phyloP scores from a whole-genome alignment of 1,284 basidiomycete genomes.

The Rhodotorula sp. region DNA sequence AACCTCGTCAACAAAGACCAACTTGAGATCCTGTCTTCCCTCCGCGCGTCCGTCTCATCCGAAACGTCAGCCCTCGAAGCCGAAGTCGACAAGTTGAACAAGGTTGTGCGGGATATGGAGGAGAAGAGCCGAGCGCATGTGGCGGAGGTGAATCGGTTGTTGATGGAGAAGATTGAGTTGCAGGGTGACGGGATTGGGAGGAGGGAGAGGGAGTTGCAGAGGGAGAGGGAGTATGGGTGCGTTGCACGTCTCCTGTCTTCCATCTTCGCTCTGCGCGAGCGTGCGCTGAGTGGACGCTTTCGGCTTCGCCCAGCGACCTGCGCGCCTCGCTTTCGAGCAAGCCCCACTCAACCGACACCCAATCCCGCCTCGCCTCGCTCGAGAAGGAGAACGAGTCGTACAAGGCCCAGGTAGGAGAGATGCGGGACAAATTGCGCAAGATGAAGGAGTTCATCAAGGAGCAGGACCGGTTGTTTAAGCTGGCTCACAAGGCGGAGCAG shows the following conservation, averaged over 20 bases:
- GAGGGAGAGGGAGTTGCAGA: conserved; percentile 74
- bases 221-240: conserved; percentile 74
- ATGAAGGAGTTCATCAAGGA: conserved; percentile 75
- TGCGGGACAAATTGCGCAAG: conserved; percentile 66
- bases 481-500: conserved; percentile 60
- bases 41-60: conserved; percentile 83
- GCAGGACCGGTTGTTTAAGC: conserved; percentile 78
- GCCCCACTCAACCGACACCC: conserved; percentile 75
- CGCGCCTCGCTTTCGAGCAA: conserved; percentile 69
- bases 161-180: conserved; percentile 86
- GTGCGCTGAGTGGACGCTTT: background rate
- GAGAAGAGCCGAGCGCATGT: conserved; percentile 90
- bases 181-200: conserved; percentile 83
- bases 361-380: conserved; percentile 67
- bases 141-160: conserved; percentile 60
- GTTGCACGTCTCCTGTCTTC: conserved; percentile 41
- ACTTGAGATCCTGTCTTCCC: conserved; percentile 62
- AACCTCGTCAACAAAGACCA: conserved; percentile 70
- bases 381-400: conserved; percentile 73
- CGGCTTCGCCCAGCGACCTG: conserved; percentile 60
- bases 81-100: conserved; percentile 64
- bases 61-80: conserved; percentile 75
- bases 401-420: conserved; percentile 68
- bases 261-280: background rate
- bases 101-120: conserved; percentile 66